Evolutionary conservation across 2,329 filamentous ascomycete species (phyloP).

Genomic region (Pseudogymnoascus sp.): DNA sequence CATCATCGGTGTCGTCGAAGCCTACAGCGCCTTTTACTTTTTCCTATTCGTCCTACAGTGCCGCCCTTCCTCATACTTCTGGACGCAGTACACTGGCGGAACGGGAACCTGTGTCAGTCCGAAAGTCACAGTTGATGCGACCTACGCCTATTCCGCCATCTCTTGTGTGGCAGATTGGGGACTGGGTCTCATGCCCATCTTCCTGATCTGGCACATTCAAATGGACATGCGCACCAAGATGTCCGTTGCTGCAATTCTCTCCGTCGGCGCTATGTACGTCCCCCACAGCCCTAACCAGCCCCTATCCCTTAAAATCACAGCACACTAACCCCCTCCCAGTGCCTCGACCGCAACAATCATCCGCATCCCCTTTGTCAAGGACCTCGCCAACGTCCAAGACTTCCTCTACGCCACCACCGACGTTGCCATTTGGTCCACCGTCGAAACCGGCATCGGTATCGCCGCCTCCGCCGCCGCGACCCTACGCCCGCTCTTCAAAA

Average conservation of each 20-base stretch:
- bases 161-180: conserved; percentile 34
- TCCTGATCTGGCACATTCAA: conserved; percentile 33
- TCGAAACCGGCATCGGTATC: conserved; percentile 35
- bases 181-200: conserved; percentile 33
- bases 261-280: conserved; percentile 32
- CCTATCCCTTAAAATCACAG: background rate
- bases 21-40: conserved; percentile 30
- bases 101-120: conserved; percentile 29
- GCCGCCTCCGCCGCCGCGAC: conserved; percentile 33
- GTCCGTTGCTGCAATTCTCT: conserved; percentile 24
- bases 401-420: conserved; percentile 35
- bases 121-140: conserved; percentile 25
- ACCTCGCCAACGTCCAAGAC: conserved; percentile 30
- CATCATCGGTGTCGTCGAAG: conserved; percentile 25
- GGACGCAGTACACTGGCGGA: conserved; percentile 28
- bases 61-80: conserved; percentile 31
- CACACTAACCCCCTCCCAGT: conserved; percentile 17
- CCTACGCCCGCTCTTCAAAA: conserved; percentile 29
- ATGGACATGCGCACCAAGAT: conserved; percentile 33
- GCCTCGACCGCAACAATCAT: conserved; percentile 35
- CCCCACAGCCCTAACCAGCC: background rate
- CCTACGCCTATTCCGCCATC: conserved; percentile 33
- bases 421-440: conserved; percentile 36
- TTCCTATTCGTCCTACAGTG: conserved; percentile 34
- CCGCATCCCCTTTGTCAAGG: conserved; percentile 34